phyloP scores from a whole-genome alignment of 768 basidiomycete genomes.

The Mycena sanguinolenta region DNA sequence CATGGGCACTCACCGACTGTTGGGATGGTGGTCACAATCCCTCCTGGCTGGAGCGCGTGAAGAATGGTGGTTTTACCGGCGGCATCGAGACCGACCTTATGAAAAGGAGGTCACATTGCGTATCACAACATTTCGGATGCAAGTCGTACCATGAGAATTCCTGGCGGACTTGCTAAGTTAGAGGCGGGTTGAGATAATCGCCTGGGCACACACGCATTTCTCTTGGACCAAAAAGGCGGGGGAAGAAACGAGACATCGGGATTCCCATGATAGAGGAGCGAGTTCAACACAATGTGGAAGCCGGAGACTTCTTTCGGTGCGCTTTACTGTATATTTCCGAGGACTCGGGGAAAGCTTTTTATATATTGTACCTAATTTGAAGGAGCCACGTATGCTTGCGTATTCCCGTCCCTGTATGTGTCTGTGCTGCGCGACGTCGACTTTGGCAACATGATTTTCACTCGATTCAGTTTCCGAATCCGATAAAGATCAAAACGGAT shows the following conservation, averaged over 20 bases:
- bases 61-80: conserved; percentile 99
- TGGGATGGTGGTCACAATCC: conserved; percentile 99
- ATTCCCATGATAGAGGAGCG: conserved; percentile 73
- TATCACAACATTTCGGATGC: conserved; percentile 33
- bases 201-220: conserved; percentile 90
- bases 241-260: conserved; percentile 79
- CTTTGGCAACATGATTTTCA: no score
- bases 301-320: no score
- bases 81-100: conserved; percentile 97
- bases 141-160: conserved; percentile 91
- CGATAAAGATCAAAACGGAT: no score
- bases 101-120: conserved; percentile 22
- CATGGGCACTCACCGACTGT: conserved; percentile 87
- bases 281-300: conserved; percentile 31
- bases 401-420: no score
- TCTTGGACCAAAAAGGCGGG: conserved; percentile 95
- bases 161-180: conserved; percentile 59
- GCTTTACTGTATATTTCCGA: no score
- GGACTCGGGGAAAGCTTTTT: no score
- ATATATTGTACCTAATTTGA: no score
- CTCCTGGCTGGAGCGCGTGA: conserved; percentile 99
- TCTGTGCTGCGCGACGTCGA: no score
- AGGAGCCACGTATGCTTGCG: no score
- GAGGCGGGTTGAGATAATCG: conserved; percentile 47
- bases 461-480: no score